Evolutionary conservation across 2,329 filamentous ascomycete species (phyloP).

Genomic region (Penicillium sp.): DNA sequence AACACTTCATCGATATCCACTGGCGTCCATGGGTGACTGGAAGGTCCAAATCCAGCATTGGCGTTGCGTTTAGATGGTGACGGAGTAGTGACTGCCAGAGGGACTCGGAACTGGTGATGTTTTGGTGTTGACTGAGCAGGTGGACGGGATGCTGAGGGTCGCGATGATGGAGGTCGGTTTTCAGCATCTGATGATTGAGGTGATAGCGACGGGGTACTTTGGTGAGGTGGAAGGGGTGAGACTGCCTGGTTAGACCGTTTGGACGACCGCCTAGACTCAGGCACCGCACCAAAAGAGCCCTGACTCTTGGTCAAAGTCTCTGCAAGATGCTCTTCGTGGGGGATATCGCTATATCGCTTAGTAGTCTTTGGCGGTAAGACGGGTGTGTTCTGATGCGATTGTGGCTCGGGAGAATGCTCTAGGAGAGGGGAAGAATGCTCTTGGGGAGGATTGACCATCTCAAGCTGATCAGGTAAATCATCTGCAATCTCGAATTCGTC

Average conservation of each 20-base stretch:
- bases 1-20: slow-evolving; percentile 70
- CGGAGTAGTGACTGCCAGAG: slow-evolving; percentile 46
- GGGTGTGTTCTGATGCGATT: slow-evolving; percentile 24
- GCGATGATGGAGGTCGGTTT: slow-evolving; percentile 71
- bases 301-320: slow-evolving; percentile 32
- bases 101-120: slow-evolving; percentile 39
- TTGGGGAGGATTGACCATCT: slow-evolving; percentile 20
- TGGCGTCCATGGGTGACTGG: slow-evolving; percentile 64
- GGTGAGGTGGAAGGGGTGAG: slow-evolving; percentile 38
- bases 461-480: slow-evolving; percentile 23
- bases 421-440: slow-evolving; percentile 15
- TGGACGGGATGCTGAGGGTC: slow-evolving; percentile 50
- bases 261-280: slow-evolving; percentile 10
- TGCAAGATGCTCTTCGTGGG: slow-evolving; percentile 36
- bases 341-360: slow-evolving; percentile 40
- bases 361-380: slow-evolving; percentile 37
- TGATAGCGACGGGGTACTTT: slow-evolving; percentile 61
- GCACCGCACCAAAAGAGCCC: slow-evolving; percentile 14
- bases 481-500: slow-evolving; percentile 21
- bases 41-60: slow-evolving; percentile 54
- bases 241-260: slow-evolving; percentile 16
- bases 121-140: slow-evolving; percentile 37
- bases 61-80: slow-evolving; percentile 64
- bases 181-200: slow-evolving; percentile 78
- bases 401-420: slow-evolving; percentile 13